Evolutionary conservation across 2,329 filamentous ascomycete species (phyloP), one percentile per base, ranked within the genome.

Genomic region (Akanthomyces muscarius): DNA sequence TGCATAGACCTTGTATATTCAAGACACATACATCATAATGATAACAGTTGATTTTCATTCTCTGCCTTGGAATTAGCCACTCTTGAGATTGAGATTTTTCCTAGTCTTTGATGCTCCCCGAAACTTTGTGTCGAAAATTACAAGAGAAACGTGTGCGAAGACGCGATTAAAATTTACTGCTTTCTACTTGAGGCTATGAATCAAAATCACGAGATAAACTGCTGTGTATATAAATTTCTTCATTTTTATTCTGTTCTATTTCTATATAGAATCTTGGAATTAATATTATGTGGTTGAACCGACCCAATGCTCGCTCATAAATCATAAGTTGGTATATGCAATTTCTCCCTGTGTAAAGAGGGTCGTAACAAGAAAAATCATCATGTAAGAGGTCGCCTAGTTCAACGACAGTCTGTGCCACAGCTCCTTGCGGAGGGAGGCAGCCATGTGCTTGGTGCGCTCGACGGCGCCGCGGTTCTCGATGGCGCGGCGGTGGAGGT

Each of bases 361-460:
- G 56, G 48, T 51, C 41, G 56, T 60, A 18, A 64, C 21, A 23
- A 28, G 21, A 16, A n/a, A n/a, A n/a, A 5, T 18, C 16, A 36
- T 36, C 25, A 30, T 3, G 4, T 8, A 28, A 28, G 10, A 23
- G 2, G 18, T 44, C 42, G 13, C 41, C 48, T 48, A 53, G 47
- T 36, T 59, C 18, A 54, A 36, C n/a, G 71, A 53, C 3, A 73
- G 50, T 21, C 72, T 66, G 2, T 69, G 68, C 0, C 71, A 65
- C 23, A 74, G 61, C 52, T 74, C 72, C 30, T 66, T 66, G 50
- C 70, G 68, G 68, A 74, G 68, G 0, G 71, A 68, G 10, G 65
- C 64, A 0, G 69, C 70, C 71, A 72, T 63, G 54, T 63, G 61
- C 61, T 54, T 71, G 48, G 67, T 66, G 10, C 61, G 45, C 36